phyloP scores from a whole-genome alignment of 352 stramenopile genomes.

The Achlya hypogyna region DNA sequence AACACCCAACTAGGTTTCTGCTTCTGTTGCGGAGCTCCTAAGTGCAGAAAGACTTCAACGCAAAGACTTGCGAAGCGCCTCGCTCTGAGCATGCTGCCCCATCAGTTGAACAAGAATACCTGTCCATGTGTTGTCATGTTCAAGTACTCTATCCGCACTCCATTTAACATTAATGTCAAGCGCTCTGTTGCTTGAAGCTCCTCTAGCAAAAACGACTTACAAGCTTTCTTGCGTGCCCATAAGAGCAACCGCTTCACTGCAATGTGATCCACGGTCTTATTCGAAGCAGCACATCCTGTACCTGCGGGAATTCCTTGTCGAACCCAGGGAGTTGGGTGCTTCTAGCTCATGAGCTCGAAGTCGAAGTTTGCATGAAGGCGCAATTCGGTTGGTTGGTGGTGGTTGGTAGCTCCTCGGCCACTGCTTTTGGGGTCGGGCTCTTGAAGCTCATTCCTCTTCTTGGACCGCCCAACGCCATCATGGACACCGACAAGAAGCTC shows the following conservation, averaged over 20 bases:
- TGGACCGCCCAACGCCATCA: too few species aligned
- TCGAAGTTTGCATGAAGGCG: not conserved
- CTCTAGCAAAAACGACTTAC: too few species aligned
- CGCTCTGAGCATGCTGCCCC: not conserved
- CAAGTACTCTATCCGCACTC: too few species aligned
- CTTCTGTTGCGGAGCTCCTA: not conserved
- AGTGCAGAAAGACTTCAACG: not conserved
- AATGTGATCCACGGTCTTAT: not conserved
- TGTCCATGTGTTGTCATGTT: too few species aligned
- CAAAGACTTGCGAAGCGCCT: not conserved
- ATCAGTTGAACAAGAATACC: too few species aligned
- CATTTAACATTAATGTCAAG: too few species aligned
- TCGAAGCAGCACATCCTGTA: not conserved
- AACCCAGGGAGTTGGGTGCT: not conserved
- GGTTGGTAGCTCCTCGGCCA: not conserved
- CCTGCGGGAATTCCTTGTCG: not conserved
- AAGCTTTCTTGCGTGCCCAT: too few species aligned
- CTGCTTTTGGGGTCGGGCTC: not conserved
- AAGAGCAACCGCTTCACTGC: too few species aligned
- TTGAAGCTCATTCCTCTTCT: not conserved
- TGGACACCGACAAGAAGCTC: constrained; percentile 64
- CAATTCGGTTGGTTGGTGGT: constrained; percentile 17
- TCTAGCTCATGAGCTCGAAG: not conserved
- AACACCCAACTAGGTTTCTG: not conserved
- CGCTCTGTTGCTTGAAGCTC: too few species aligned